A percentile compares a stretch with the other conserved stretches of the same genome.
phyloP scores from a whole-genome alignment of 2,329 filamentous ascomycete species.

The Aspergillus ustus region DNA sequence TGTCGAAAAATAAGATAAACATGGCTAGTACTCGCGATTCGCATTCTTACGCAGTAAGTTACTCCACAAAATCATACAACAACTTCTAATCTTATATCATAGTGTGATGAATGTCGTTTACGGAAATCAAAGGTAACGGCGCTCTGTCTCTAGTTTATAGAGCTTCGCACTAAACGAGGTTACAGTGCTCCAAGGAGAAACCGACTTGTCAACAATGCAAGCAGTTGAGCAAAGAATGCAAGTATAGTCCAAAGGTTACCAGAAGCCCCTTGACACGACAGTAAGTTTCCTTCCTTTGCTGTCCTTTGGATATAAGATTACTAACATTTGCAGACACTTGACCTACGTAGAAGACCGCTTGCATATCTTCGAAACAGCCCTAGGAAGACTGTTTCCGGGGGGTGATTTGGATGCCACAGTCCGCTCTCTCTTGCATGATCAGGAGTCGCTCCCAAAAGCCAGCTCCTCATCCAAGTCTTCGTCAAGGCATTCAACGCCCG shows the following conservation, averaged over 20 bases:
- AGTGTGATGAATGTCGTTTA: conserved; percentile 48
- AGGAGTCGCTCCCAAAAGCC: conserved; percentile 35
- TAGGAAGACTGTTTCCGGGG: conserved; percentile 44
- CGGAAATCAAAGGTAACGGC: conserved; percentile 44
- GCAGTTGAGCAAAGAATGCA: conserved; percentile 46
- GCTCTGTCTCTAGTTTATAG: not conserved
- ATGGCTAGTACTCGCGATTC: conserved; percentile 48
- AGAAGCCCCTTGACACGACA: conserved; percentile 49
- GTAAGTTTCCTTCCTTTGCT: conserved; percentile 31
- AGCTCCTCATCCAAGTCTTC: conserved; percentile 41
- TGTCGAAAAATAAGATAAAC: conserved; percentile 32
- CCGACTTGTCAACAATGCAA: conserved; percentile 45
- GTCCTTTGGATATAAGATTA: not conserved
- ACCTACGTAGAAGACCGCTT: conserved; percentile 48
- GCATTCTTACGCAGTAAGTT: conserved; percentile 46
- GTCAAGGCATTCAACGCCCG: conserved; percentile 44
- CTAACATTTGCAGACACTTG: conserved; percentile 37
- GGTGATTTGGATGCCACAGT: conserved; percentile 46
- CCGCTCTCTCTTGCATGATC: conserved; percentile 43
- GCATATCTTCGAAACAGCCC: conserved; percentile 43
- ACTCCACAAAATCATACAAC: not conserved
- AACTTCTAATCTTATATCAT: conserved; percentile 10
- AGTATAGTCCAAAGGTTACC: conserved; percentile 48
- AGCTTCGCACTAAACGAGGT: not conserved
- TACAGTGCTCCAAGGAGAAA: conserved; percentile 48